These are phyloP conservation scores for Penicillium parvum DNA, from an alignment of 495 filamentous ascomycete genomes.

Conservation along the genomic window DNA sequence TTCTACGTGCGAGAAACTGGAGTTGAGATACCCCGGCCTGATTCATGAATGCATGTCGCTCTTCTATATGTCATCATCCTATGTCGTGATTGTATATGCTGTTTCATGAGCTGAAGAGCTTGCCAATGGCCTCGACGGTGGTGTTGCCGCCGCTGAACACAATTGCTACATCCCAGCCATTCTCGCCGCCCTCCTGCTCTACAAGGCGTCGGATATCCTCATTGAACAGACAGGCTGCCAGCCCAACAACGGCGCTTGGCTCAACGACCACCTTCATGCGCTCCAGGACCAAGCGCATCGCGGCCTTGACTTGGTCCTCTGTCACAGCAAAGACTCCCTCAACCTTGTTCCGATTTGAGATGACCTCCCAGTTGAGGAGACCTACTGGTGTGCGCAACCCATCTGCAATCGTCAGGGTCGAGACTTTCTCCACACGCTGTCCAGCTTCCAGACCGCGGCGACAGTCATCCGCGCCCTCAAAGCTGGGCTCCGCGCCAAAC, in stretches of 20 bases:
- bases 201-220: conserved; percentile 74
- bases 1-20: conserved; percentile 24
- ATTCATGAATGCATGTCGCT: neutral
- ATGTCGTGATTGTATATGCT: neutral
- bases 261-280: conserved; percentile 90
- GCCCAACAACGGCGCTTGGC: conserved; percentile 78
- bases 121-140: conserved; percentile 65
- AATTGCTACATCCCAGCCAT: conserved; percentile 83
- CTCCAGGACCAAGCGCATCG: conserved; percentile 77
- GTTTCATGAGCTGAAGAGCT: conserved; percentile 28
- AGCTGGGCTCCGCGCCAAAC: conserved; percentile 88
- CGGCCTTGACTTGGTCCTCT: conserved; percentile 76
- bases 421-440: conserved; percentile 59
- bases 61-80: neutral
- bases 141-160: conserved; percentile 92
- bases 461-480: conserved; percentile 81
- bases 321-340: conserved; percentile 69
- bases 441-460: conserved; percentile 60
- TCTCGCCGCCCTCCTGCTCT: conserved; percentile 62
- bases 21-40: conserved; percentile 13
- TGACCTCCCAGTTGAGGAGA: conserved; percentile 70
- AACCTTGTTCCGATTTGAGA: conserved; percentile 68
- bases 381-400: conserved; percentile 85
- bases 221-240: conserved; percentile 80
- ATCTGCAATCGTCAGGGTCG: conserved; percentile 81